Conservation (phyloP, 2,329 filamentous ascomycete genomes). For the Immersiporthe knoxdaviesiana region DNA sequence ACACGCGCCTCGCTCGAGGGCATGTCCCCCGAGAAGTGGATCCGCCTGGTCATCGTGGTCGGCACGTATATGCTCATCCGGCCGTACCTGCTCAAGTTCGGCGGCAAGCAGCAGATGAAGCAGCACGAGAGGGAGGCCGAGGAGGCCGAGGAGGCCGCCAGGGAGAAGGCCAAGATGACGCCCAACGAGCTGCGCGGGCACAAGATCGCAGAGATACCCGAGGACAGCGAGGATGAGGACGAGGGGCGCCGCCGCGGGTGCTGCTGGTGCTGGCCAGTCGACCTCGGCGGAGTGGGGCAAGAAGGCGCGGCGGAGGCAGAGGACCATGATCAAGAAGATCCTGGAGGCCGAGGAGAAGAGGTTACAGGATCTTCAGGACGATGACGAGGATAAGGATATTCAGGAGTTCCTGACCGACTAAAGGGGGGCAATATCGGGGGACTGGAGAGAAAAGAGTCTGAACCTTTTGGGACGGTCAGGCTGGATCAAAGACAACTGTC, state of each 20-base stretch:
- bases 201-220: slow-evolving; percentile 52
- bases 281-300: slow-evolving; percentile 67
- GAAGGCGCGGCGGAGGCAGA: slow-evolving; percentile 70
- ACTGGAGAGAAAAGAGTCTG: neutral
- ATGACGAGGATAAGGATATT: slow-evolving; percentile 75
- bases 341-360: slow-evolving; percentile 65
- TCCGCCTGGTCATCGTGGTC: slow-evolving; percentile 73
- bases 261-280: slow-evolving; percentile 39
- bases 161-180: slow-evolving; percentile 52
- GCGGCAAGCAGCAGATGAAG: slow-evolving; percentile 64
- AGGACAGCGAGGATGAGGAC: slow-evolving; percentile 56
- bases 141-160: slow-evolving; percentile 49
- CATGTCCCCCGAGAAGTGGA: slow-evolving; percentile 58
- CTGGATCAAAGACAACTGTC: too few species aligned
- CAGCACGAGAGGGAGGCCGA: slow-evolving; percentile 65
- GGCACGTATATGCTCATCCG: slow-evolving; percentile 75
- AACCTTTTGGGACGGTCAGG: neutral
- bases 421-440: neutral
- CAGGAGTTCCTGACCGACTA: slow-evolving; percentile 68
- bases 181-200: slow-evolving; percentile 67
- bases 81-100: slow-evolving; percentile 72
- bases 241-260: slow-evolving; percentile 39
- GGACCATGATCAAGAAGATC: slow-evolving; percentile 67
- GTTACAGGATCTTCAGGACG: slow-evolving; percentile 58
- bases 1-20: slow-evolving; percentile 51